These are phyloP conservation scores for Podospora conica DNA, from an alignment of 495 filamentous ascomycete species.

Conservation along the genomic window DNA sequence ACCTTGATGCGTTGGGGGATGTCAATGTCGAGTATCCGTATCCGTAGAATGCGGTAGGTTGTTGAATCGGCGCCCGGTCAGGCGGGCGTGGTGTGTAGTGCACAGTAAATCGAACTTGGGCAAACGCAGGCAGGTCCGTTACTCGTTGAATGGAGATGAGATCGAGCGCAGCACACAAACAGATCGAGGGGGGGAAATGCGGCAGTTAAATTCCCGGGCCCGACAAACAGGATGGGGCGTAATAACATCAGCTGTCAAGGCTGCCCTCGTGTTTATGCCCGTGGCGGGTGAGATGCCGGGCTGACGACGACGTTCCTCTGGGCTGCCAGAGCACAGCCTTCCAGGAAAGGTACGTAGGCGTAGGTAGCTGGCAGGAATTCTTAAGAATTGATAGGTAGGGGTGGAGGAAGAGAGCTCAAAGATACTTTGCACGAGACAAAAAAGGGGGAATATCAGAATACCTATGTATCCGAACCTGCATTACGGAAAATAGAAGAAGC, in stretches of 20 bases:
- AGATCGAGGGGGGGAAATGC: not conserved
- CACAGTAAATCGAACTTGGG: not conserved
- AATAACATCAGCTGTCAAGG: not conserved
- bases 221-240: not conserved
- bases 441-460: no score
- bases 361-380: not conserved
- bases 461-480: no score
- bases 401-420: no score
- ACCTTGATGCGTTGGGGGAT: not conserved
- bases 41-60: no score
- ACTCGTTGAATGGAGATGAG: no score
- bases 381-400: no score
- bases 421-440: no score
- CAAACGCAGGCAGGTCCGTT: not conserved
- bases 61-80: not conserved
- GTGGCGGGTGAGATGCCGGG: not conserved
- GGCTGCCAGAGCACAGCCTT: not conserved
- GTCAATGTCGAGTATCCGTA: no score
- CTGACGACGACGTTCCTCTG: not conserved
- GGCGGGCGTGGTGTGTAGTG: not conserved
- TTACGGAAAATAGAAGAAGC: no score
- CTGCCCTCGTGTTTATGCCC: not conserved
- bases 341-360: no score
- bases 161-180: not conserved
- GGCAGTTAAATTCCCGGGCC: constrained; percentile 2